Evolutionary conservation across 306 rosid genomes (phyloP), one percentile per base, ranked within the genome.

Genomic region (Malus asiatica): DNA sequence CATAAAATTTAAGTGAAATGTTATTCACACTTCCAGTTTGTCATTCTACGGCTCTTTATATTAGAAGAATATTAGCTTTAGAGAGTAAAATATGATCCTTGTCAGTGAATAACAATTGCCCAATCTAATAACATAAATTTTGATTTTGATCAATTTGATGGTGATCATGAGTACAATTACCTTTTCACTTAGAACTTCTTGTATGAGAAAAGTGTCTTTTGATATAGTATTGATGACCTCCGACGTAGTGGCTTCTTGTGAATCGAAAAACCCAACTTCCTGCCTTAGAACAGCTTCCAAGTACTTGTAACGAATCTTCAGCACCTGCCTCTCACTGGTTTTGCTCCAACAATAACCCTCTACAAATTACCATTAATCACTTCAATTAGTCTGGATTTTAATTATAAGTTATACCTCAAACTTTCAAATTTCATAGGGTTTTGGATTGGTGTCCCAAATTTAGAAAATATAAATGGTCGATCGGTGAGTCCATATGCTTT

Each of bases 271-370:
- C 23, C 96, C 97, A 58, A 92, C 97, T 84, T 95, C 98, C 85
- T 95, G 98, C 78, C 87, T 80, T 1, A 95, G 90, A 20, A 95
- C 90, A 78, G 98, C 95, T 90, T 95, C 90, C 78, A 95, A 79
- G 76, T 92, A 95, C 88, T 85, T 92, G 85, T 89, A 90, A 3
- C 97, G 92, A 83, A 95, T 90, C 81, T 83, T 89, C 80, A 90
- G 74, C 46, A 92, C 93, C 52, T 88, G 98, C 53, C 98, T 88
- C 86, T 95, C 98, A 15, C 97, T 92, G 25, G 97, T 95, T 89
- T 92, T 95, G 81, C 98, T 92, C 98, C 98, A 95, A 66, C 98
- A 95, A 59, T 88, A 92, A 4, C 98, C 98, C 80, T 95, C 98
- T 95, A 88, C 86, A 79, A 74, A n/a, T 15, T 57, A 10, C 25